phyloP scores from a whole-genome alignment of 2,329 filamentous ascomycete genomes.

The Microdochium nivale region DNA sequence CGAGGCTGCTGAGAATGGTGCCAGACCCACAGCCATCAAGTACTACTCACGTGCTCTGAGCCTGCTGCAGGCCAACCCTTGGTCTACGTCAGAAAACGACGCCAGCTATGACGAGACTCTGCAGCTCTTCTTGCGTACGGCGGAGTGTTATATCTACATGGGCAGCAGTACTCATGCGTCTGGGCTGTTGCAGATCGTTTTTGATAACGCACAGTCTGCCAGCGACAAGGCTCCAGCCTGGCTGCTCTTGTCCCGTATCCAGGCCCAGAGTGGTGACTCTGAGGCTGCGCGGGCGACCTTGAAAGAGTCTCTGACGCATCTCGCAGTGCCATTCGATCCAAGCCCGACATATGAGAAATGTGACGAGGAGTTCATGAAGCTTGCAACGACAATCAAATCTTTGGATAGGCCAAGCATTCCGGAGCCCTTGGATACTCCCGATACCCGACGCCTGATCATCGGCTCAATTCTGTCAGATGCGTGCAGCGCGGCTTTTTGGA shows the following conservation, averaged over 20 bases:
- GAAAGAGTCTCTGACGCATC: slow-evolving; percentile 59
- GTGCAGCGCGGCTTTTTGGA: slow-evolving; percentile 65
- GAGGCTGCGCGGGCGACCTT: slow-evolving; percentile 60
- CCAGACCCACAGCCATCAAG: slow-evolving; percentile 70
- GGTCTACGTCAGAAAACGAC: slow-evolving; percentile 62
- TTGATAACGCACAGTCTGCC: slow-evolving; percentile 59
- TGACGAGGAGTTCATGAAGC: slow-evolving; percentile 61
- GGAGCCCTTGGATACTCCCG: slow-evolving; percentile 30
- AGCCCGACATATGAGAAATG: slow-evolving; percentile 67
- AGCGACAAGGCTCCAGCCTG: slow-evolving; percentile 79
- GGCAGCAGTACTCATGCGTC: slow-evolving; percentile 61
- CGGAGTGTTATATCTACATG: slow-evolving; percentile 77
- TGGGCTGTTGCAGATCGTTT: slow-evolving; percentile 60
- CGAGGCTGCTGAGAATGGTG: slow-evolving; percentile 71
- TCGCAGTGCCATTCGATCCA: slow-evolving; percentile 59
- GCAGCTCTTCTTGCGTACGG: slow-evolving; percentile 66
- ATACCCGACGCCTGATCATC: slow-evolving; percentile 50
- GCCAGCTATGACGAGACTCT: slow-evolving; percentile 82
- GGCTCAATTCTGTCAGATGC: slow-evolving; percentile 66
- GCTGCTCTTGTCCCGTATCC: slow-evolving; percentile 73
- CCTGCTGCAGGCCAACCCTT: slow-evolving; percentile 72
- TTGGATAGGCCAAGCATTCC: slow-evolving; percentile 42
- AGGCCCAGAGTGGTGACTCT: slow-evolving; percentile 65
- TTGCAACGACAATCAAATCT: slow-evolving; percentile 50
- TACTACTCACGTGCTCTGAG: slow-evolving; percentile 71